phyloP scores from a whole-genome alignment of 352 stramenopile genomes.

The Phytophthora boehmeriae region DNA sequence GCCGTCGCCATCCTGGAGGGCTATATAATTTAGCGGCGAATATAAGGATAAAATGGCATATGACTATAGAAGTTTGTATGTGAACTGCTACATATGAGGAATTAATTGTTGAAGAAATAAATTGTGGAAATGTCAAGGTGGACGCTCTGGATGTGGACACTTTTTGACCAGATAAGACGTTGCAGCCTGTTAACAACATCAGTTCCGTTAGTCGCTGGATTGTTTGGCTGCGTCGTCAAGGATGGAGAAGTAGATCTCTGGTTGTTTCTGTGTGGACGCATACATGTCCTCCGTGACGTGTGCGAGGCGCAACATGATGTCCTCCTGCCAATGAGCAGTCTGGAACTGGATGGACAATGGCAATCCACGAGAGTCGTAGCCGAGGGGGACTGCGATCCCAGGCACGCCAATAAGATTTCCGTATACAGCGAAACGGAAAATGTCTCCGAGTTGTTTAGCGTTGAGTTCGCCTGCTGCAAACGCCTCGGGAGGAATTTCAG shows the following conservation, averaged over 20 bases:
- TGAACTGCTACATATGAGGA: too few species aligned
- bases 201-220: background rate
- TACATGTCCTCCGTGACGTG: slow-evolving; percentile 54
- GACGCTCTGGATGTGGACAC: too few species aligned
- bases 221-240: slow-evolving; percentile 49
- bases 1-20: background rate
- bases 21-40: too few species aligned
- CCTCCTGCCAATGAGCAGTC: slow-evolving; percentile 75
- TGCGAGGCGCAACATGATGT: slow-evolving; percentile 73
- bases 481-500: slow-evolving; percentile 60
- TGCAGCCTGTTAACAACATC: background rate
- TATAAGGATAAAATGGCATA: too few species aligned
- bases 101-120: too few species aligned
- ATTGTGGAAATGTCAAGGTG: too few species aligned
- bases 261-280: slow-evolving; percentile 44
- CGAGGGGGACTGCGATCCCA: slow-evolving; percentile 74
- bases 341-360: slow-evolving; percentile 86
- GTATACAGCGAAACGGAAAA: slow-evolving; percentile 88
- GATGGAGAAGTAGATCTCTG: slow-evolving; percentile 73
- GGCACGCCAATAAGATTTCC: slow-evolving; percentile 90
- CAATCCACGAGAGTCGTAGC: slow-evolving; percentile 62
- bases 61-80: too few species aligned
- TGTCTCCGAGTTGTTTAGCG: slow-evolving; percentile 46
- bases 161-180: too few species aligned
- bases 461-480: slow-evolving; percentile 64